Conservation (phyloP, 805 yeast genomes). For the Suhomyces kilbournensis region DNA sequence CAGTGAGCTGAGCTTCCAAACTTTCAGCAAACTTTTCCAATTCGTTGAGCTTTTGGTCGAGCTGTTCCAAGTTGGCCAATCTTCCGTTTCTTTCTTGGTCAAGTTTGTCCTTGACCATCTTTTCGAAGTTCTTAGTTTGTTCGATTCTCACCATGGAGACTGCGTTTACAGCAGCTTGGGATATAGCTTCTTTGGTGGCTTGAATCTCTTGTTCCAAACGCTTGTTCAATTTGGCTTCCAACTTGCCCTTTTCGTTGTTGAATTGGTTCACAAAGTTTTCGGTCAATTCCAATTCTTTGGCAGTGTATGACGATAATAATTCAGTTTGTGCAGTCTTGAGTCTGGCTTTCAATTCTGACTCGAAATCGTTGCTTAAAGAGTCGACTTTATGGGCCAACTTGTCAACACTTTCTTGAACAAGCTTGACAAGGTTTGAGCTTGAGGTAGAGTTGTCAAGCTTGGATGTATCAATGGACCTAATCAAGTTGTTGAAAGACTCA, state of each 20-base stretch:
- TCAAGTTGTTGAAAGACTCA: conserved; percentile 37
- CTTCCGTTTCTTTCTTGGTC: conserved; percentile 66
- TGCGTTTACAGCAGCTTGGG: conserved; percentile 71
- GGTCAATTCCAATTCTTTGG: conserved; percentile 56
- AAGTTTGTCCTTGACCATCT: conserved; percentile 54
- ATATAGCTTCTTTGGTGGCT: conserved; percentile 61
- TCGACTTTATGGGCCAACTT: conserved; percentile 31
- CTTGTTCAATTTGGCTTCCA: conserved; percentile 57
- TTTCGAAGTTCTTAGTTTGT: conserved; percentile 65
- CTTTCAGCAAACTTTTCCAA: conserved; percentile 53
- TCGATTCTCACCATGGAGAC: conserved; percentile 63
- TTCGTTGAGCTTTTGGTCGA: conserved; percentile 51
- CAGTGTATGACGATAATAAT: conserved; percentile 36
- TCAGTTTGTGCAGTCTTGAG: conserved; percentile 39
- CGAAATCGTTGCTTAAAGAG: conserved; percentile 32
- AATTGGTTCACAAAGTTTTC: conserved; percentile 58
- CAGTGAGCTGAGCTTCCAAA: conserved; percentile 36
- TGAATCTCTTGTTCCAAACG: conserved; percentile 63
- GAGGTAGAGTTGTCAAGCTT: conserved; percentile 20
- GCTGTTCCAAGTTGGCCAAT: conserved; percentile 61
- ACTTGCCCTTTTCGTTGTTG: conserved; percentile 54
- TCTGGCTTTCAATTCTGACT: conserved; percentile 33
- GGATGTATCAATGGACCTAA: conserved; percentile 32
- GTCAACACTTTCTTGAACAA: conserved; percentile 31
- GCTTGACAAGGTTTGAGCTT: conserved; percentile 28